These are phyloP conservation scores for Pugionium dolabratum DNA, from an alignment of 345 rosid species.

Conservation along the genomic window DNA sequence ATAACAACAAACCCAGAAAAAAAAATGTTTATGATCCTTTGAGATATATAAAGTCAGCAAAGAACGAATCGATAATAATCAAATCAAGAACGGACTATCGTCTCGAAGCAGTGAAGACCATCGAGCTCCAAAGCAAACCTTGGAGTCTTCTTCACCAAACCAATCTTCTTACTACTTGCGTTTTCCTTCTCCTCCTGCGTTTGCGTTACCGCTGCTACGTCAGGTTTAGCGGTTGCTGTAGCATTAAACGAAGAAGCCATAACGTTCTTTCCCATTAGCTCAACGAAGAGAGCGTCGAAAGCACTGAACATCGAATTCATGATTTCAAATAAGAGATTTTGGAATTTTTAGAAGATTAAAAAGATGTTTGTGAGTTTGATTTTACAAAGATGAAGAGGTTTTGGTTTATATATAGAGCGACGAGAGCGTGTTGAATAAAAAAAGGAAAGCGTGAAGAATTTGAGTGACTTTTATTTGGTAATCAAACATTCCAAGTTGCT, in stretches of 20 bases:
- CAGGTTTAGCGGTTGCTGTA: slow-evolving; percentile 11
- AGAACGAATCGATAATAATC: slow-evolving; percentile 5
- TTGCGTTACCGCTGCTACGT: slow-evolving; percentile 19
- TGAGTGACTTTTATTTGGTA: slow-evolving; percentile 2
- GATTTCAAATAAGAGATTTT: slow-evolving; percentile 18
- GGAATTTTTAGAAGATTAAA: background rate
- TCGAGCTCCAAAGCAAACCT: slow-evolving; percentile 64
- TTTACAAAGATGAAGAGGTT: slow-evolving; percentile 1
- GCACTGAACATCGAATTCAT: slow-evolving; percentile 84
- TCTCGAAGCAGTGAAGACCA: slow-evolving; percentile 74
- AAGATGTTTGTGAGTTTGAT: slow-evolving; percentile 7
- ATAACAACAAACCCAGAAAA: slow-evolving; percentile 7
- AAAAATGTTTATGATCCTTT: slow-evolving; percentile 12
- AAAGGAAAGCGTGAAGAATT: slow-evolving; percentile 27
- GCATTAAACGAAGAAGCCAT: slow-evolving; percentile 34
- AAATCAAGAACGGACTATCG: slow-evolving; percentile 47
- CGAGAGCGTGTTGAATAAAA: slow-evolving; percentile 30
- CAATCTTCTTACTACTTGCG: slow-evolving; percentile 25
- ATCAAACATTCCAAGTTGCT: slow-evolving; percentile 17
- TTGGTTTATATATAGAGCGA: slow-evolving; percentile 13
- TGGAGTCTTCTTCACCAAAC: slow-evolving; percentile 35
- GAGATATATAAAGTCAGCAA: background rate
- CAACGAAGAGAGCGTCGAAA: slow-evolving; percentile 63
- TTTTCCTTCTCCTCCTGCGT: slow-evolving; percentile 34
- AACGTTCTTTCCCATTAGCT: slow-evolving; percentile 51